Percentiles rank a stretch among this genome's conserved stretches.
phyloP scores from a whole-genome alignment of 2,329 filamentous ascomycete genomes.

The Lomentospora prolificans region DNA sequence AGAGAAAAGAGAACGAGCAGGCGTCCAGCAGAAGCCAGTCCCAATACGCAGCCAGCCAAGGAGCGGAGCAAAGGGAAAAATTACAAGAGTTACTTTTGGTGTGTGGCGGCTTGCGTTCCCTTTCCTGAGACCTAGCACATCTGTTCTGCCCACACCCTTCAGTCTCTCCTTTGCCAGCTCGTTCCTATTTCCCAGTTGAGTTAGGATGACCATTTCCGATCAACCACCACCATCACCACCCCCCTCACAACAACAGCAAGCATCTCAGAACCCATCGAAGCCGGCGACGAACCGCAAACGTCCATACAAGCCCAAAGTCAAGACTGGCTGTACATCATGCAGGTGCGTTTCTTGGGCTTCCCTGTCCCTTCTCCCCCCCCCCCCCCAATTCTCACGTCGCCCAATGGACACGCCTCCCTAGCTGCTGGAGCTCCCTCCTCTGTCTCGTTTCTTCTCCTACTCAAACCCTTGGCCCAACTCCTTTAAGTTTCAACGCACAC shows the following conservation, averaged over 20 bases:
- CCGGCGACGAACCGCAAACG: not conserved
- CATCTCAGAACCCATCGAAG: not conserved
- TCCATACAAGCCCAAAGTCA: constrained; percentile 22
- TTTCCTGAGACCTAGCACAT: no score
- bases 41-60: not conserved
- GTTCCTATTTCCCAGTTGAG: constrained; percentile 7
- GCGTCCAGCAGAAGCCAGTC: not conserved
- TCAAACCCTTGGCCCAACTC: not conserved
- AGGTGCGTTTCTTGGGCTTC: constrained; percentile 22
- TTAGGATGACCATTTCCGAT: constrained; percentile 6
- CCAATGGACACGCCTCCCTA: not conserved
- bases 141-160: not conserved
- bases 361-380: not conserved
- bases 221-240: not conserved
- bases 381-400: not conserved
- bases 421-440: no score
- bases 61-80: not conserved
- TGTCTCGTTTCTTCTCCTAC: not conserved
- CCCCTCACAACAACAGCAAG: not conserved
- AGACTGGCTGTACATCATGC: constrained; percentile 33
- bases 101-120: no score
- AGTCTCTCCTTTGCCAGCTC: not conserved
- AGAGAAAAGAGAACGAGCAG: not conserved
- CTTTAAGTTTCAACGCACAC: not conserved
- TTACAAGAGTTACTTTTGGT: not conserved